Evolutionary conservation across 2,329 filamentous ascomycete species (phyloP).

Genomic region (Curvularia hawaiiensis): DNA sequence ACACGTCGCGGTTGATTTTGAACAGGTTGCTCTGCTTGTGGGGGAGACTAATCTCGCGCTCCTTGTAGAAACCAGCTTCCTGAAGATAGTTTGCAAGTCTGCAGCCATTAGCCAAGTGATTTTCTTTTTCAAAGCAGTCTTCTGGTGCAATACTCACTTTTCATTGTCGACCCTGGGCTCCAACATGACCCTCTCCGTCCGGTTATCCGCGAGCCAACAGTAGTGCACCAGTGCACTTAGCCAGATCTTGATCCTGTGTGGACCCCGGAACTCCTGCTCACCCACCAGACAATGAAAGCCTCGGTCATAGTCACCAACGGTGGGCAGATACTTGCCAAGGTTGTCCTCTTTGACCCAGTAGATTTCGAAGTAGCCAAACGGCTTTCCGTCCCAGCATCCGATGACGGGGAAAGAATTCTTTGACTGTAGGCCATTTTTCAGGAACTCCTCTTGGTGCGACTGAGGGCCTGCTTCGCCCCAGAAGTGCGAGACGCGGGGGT

Average conservation of each 20-base stretch:
- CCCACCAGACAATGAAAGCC: constrained; percentile 89
- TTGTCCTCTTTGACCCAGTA: constrained; percentile 97
- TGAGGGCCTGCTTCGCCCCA: constrained; percentile 73
- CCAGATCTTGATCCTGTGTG: constrained; percentile 79
- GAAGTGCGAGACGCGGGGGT: constrained; percentile 79
- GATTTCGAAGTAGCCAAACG: constrained; percentile 96
- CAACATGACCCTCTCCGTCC: constrained; percentile 82
- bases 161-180: constrained; percentile 92
- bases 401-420: constrained; percentile 88
- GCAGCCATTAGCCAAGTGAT: constrained; percentile 13
- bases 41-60: constrained; percentile 83
- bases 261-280: constrained; percentile 86
- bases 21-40: constrained; percentile 93
- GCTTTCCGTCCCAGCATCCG: constrained; percentile 90
- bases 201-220: constrained; percentile 74
- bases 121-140: neutral
- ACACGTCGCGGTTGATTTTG: constrained; percentile 77
- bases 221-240: constrained; percentile 86
- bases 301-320: constrained; percentile 79
- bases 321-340: constrained; percentile 70
- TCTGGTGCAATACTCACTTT: constrained; percentile 63
- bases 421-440: constrained; percentile 67
- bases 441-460: constrained; percentile 67
- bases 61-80: constrained; percentile 79
- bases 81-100: constrained; percentile 75